Evolutionary conservation across 768 basidiomycete genomes (phyloP).

Genomic region (Tricholoma matsutake): DNA sequence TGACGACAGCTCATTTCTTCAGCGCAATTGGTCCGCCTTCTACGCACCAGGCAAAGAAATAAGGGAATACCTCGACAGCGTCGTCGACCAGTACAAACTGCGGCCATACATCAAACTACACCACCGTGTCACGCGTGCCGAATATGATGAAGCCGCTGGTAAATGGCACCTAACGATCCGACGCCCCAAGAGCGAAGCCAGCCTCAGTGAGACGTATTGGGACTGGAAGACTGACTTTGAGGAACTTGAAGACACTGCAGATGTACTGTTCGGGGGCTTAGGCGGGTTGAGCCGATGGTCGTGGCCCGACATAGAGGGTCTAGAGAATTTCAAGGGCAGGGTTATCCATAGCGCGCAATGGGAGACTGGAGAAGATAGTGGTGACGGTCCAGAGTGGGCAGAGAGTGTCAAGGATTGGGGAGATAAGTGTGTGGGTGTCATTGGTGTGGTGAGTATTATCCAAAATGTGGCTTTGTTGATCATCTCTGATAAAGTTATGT

Average conservation of each 20-base stretch:
- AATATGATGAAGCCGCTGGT: constrained; percentile 45
- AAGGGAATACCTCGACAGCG: constrained; percentile 45
- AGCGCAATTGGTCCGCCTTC: constrained; percentile 61
- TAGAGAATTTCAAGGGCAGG: constrained; percentile 53
- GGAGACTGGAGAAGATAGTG: constrained; percentile 38
- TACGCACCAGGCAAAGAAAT: constrained; percentile 63
- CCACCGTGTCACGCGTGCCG: constrained; percentile 51
- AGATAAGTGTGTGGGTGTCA: constrained; percentile 52
- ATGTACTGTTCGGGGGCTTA: constrained; percentile 55
- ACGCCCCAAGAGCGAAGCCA: constrained; percentile 19
- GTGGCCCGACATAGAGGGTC: constrained; percentile 64
- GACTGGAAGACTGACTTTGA: constrained; percentile 30
- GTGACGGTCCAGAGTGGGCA: constrained; percentile 31
- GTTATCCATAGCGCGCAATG: constrained; percentile 65
- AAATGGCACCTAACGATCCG: constrained; percentile 57
- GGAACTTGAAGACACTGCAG: constrained; percentile 50
- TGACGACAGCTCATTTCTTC: not conserved
- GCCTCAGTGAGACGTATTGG: constrained; percentile 16
- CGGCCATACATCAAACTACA: constrained; percentile 49
- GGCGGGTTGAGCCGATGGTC: constrained; percentile 56
- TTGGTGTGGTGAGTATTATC: constrained; percentile 52
- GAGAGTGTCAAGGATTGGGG: constrained; percentile 47
- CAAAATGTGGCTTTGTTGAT: not conserved
- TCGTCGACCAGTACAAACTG: constrained; percentile 57
- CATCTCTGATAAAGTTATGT: not conserved